These are phyloP conservation scores for Candida caryicola DNA, from an alignment of 805 yeast species.

Conservation along the genomic window DNA sequence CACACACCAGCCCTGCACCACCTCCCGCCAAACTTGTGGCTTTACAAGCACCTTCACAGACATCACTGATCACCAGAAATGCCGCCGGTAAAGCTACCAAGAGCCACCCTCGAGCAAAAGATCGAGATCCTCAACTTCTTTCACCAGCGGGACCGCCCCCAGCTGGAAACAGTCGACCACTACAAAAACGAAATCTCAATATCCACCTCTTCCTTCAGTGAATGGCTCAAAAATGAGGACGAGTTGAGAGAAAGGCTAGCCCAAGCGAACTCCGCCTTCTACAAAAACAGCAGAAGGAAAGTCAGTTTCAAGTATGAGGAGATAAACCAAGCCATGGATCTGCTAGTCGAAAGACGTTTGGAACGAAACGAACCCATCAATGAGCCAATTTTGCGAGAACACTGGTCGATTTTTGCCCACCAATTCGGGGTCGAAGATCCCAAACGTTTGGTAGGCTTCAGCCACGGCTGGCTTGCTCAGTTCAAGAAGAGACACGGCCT, in stretches of 20 bases:
- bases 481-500: conserved; percentile 59
- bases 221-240: conserved; percentile 56
- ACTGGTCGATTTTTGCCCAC: conserved; percentile 56
- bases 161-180: conserved; percentile 55
- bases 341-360: conserved; percentile 45
- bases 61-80: too few species aligned
- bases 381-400: conserved; percentile 54
- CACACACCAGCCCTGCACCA: too few species aligned
- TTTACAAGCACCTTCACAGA: too few species aligned
- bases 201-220: conserved; percentile 58
- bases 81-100: conserved; percentile 29
- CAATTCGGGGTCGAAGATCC: conserved; percentile 60
- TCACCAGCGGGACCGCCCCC: conserved; percentile 49
- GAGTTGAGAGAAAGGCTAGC: conserved; percentile 47
- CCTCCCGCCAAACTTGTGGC: too few species aligned
- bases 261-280: conserved; percentile 26
- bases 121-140: conserved; percentile 52
- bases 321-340: conserved; percentile 59
- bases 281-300: conserved; percentile 41
- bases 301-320: conserved; percentile 53
- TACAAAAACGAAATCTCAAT: conserved; percentile 51
- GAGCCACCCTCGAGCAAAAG: conserved; percentile 61
- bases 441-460: conserved; percentile 50
- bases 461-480: conserved; percentile 63
- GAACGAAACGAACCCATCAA: conserved; percentile 46